phyloP scores from a whole-genome alignment of 768 basidiomycete genomes.

The Clitopilus passeckerianus region DNA sequence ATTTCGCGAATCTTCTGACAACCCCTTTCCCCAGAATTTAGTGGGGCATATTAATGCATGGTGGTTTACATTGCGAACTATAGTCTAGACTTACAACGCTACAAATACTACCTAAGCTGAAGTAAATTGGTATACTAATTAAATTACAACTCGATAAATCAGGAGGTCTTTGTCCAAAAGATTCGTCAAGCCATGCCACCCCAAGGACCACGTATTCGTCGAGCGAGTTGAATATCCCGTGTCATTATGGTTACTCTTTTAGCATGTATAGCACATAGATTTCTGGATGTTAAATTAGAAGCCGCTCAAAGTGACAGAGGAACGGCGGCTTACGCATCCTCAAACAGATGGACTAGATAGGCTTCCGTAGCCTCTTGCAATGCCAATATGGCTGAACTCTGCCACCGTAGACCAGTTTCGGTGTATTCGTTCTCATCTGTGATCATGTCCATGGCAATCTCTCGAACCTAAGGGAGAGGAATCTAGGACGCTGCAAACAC shows the following conservation, averaged over 20 bases:
- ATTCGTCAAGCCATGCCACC: slow-evolving; percentile 52
- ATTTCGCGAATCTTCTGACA: neutral
- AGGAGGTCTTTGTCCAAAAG: neutral
- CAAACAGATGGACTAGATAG: slow-evolving; percentile 92
- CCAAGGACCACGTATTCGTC: slow-evolving; percentile 91
- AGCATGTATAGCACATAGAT: slow-evolving; percentile 95
- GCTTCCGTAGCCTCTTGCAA: slow-evolving; percentile 97
- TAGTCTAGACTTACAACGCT: neutral
- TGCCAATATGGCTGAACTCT: slow-evolving; percentile 89
- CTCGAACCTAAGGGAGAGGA: slow-evolving; percentile 68
- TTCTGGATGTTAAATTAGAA: slow-evolving; percentile 40
- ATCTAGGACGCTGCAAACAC: neutral
- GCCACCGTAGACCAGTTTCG: slow-evolving; percentile 78
- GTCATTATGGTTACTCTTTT: slow-evolving; percentile 99
- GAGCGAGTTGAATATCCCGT: slow-evolving; percentile 92
- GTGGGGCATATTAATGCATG: neutral
- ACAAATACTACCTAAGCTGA: neutral
- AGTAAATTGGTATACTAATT: slow-evolving; percentile 6
- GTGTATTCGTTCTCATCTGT: slow-evolving; percentile 66
- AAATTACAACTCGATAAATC: neutral
- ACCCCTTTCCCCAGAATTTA: neutral
- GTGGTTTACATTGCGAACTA: neutral
- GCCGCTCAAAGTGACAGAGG: neutral
- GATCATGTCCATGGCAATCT: slow-evolving; percentile 89
- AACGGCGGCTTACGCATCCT: slow-evolving; percentile 81